phyloP scores from a whole-genome alignment of 2,329 filamentous ascomycete genomes.

The Ophiosphaerella korrae region DNA sequence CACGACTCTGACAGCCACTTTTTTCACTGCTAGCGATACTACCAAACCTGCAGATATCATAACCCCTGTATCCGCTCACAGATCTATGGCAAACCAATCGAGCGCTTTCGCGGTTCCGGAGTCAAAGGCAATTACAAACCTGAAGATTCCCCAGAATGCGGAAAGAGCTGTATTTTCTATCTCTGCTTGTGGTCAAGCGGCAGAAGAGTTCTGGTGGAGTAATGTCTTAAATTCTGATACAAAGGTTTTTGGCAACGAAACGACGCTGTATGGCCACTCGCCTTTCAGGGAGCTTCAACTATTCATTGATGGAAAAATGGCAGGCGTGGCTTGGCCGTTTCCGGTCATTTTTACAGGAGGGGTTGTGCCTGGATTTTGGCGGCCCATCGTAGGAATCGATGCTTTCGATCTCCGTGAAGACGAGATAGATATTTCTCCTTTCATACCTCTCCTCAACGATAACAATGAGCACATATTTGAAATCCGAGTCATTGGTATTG shows the following conservation, averaged over 20 bases:
- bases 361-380: constrained; percentile 75
- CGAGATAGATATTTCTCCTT: constrained; percentile 82
- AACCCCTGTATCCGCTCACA: constrained; percentile 65
- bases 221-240: constrained; percentile 71
- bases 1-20: constrained; percentile 74
- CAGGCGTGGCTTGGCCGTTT: constrained; percentile 80
- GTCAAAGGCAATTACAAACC: constrained; percentile 63
- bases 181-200: constrained; percentile 75
- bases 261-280: constrained; percentile 68
- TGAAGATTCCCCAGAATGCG: constrained; percentile 69
- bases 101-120: constrained; percentile 72
- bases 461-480: constrained; percentile 68
- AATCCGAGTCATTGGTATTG: constrained; percentile 69
- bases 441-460: constrained; percentile 71
- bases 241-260: constrained; percentile 63
- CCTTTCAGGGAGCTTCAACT: constrained; percentile 81
- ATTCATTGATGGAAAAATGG: constrained; percentile 72
- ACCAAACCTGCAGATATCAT: constrained; percentile 65
- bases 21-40: constrained; percentile 61
- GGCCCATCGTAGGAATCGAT: constrained; percentile 78
- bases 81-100: constrained; percentile 55
- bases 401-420: constrained; percentile 79
- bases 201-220: constrained; percentile 86
- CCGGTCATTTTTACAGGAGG: constrained; percentile 84
- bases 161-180: constrained; percentile 75